Evolutionary conservation across 1,139 yeast genomes (phyloP).

Genomic region (Torulaspora pretoriensis): DNA sequence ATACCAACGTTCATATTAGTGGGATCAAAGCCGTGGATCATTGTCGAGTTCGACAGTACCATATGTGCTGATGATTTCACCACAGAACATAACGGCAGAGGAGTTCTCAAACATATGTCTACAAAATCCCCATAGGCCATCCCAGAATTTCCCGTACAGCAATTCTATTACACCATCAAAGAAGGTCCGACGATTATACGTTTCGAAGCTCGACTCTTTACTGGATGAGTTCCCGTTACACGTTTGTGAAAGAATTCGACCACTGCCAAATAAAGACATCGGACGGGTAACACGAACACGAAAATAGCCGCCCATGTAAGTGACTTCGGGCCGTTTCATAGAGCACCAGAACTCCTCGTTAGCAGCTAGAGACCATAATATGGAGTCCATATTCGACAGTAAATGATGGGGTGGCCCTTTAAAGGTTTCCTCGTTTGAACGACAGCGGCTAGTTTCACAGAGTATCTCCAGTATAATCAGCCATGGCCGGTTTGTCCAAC

Average conservation of each 20-base stretch:
- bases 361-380: neutral
- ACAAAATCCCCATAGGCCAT: conserved; percentile 69
- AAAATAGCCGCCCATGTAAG: neutral
- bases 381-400: too few species aligned
- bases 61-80: conserved; percentile 31
- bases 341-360: neutral
- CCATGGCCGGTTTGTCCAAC: too few species aligned
- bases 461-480: too few species aligned
- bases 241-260: conserved; percentile 4
- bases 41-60: conserved; percentile 25
- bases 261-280: neutral
- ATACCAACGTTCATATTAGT: conserved; percentile 46
- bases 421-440: too few species aligned
- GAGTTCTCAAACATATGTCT: conserved; percentile 59
- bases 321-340: too few species aligned
- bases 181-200: neutral
- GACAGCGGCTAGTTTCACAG: too few species aligned
- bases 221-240: neutral
- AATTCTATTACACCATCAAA: neutral
- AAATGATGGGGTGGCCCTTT: too few species aligned
- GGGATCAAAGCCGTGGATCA: conserved; percentile 25
- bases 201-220: neutral
- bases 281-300: conserved; percentile 4
- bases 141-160: neutral
- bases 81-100: conserved; percentile 66